A percentile compares a stretch with the other conserved stretches of the same genome.
Evolutionary conservation across 306 rosid species (phyloP).

Genomic region (Adenanthera pavonina): DNA sequence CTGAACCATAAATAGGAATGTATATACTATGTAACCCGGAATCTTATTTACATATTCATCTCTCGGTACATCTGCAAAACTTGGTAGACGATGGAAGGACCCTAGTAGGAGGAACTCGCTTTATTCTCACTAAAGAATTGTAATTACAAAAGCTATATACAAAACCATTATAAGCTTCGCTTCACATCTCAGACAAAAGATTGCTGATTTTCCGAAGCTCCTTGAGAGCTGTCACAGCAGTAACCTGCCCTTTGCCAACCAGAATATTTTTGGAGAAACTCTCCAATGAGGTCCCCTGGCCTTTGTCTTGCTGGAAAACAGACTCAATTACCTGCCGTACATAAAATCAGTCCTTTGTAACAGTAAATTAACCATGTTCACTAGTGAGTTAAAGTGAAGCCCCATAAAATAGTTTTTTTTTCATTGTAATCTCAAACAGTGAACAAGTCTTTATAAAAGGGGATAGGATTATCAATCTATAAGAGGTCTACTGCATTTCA

Average conservation of each 20-base stretch:
- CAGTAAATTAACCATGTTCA: not conserved
- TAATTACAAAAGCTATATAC: conserved; percentile 78
- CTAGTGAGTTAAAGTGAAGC: not conserved
- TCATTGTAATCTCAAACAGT: not conserved
- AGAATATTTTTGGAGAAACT: conserved; percentile 63
- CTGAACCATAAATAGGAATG: conserved; percentile 3
- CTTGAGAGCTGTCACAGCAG: conserved; percentile 88
- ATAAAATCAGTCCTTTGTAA: not conserved
- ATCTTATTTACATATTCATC: conserved; percentile 42
- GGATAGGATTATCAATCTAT: not conserved
- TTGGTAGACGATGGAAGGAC: conserved; percentile 20
- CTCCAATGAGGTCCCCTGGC: conserved; percentile 64
- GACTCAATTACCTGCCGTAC: conserved; percentile 80
- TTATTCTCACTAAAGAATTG: conserved; percentile 58
- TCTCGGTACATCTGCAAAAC: conserved; percentile 42
- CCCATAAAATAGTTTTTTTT: not conserved
- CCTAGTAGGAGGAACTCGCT: conserved; percentile 34
- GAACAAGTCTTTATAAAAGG: conserved; percentile 24
- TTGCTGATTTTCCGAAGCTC: conserved; percentile 98
- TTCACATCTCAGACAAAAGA: conserved; percentile 94
- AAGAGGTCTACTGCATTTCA: conserved; percentile 19
- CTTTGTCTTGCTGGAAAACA: conserved; percentile 82
- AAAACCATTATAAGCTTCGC: conserved; percentile 33
- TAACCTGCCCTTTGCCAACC: conserved; percentile 91
- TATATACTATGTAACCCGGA: conserved; percentile 28